A percentile compares a stretch with the other conserved stretches of the same genome.
These are phyloP conservation scores for Saccharomycopsis fibuligera DNA, from an alignment of 805 yeast genomes.

Conservation along the genomic window DNA sequence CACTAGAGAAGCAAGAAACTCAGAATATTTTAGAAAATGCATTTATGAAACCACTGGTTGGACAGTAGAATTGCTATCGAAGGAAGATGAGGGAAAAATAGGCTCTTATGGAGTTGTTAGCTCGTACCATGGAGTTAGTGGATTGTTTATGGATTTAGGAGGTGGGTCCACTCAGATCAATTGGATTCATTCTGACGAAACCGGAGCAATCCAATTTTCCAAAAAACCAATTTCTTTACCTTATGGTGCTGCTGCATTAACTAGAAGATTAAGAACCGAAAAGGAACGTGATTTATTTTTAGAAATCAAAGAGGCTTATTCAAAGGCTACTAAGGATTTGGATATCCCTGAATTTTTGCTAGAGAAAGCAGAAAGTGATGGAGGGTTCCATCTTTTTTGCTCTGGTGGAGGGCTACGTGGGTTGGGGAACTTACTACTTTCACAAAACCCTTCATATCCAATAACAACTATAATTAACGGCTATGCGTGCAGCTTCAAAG, in stretches of 20 bases:
- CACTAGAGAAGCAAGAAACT: slow-evolving; percentile 61
- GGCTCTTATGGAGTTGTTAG: slow-evolving; percentile 74
- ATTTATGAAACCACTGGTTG: slow-evolving; percentile 57
- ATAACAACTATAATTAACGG: slow-evolving; percentile 68
- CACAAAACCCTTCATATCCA: slow-evolving; percentile 52
- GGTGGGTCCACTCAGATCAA: slow-evolving; percentile 66
- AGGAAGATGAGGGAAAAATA: slow-evolving; percentile 58
- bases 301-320: slow-evolving; percentile 49
- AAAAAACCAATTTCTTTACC: slow-evolving; percentile 58
- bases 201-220: slow-evolving; percentile 49
- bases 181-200: slow-evolving; percentile 52
- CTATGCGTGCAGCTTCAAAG: slow-evolving; percentile 49
- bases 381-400: slow-evolving; percentile 58
- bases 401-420: slow-evolving; percentile 76
- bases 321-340: slow-evolving; percentile 43
- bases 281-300: slow-evolving; percentile 41
- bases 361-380: slow-evolving; percentile 44
- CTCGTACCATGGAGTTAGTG: slow-evolving; percentile 58
- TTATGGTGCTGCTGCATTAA: slow-evolving; percentile 66
- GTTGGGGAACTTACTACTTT: slow-evolving; percentile 53
- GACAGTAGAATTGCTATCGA: slow-evolving; percentile 54
- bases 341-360: slow-evolving; percentile 46
- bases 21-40: slow-evolving; percentile 49
- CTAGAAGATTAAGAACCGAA: slow-evolving; percentile 48
- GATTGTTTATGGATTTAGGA: slow-evolving; percentile 67